Base-by-base conservation (phyloP, 768 basidiomycete species). In the Calocybe gangraenosa region DNA sequence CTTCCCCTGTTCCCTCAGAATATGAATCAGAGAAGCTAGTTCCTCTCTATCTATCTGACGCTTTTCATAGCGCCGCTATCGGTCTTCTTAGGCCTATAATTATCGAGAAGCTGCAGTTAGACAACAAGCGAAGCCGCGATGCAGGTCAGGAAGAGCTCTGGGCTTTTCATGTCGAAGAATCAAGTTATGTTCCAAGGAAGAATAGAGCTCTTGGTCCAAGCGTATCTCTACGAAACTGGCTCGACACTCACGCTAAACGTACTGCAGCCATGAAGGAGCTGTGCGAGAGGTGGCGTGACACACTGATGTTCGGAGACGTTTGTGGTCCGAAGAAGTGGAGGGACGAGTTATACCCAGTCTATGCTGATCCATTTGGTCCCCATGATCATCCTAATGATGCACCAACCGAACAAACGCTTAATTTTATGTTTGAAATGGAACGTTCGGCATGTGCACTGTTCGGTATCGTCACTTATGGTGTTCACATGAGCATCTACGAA, bases 391-490 rank as follows among this genome's bases (percentile, higher is more conserved):
- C 70, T 43, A 52, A 57, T 23, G 42, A 65, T 22, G 64, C 58
- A 19, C 63, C 58, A 3, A 62, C 62, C 28, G 63, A 58, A 13
- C 59, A 64, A 30, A 48, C 52, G 13, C 51, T 70, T 14, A 89
- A 92, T 60, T 87, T 75, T 47, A 89, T 79, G 17, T 96, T 98
- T 63, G 78, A 82, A 61, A 78, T 98, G 76, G 96, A 98, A 63
- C 78, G 95, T 32, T 74, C 89, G 1, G 92, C 92, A 2, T 92
- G 89, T 60, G 78, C 86, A 0, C 66, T 98, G 25, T 97, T 98
- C 56, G 93, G 95, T 2, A 63, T 94, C 6, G 75, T 90, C 41
- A 96, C 94, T 0, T 93, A 88, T 55, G 95, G 96, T 0, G 87
- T 95, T 2, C 96, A 98, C 62, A 79, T 94, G 82, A 88, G 80